Evolutionary conservation across 2,329 filamentous ascomycete species (phyloP).

Genomic region (Orbilia oligospora): DNA sequence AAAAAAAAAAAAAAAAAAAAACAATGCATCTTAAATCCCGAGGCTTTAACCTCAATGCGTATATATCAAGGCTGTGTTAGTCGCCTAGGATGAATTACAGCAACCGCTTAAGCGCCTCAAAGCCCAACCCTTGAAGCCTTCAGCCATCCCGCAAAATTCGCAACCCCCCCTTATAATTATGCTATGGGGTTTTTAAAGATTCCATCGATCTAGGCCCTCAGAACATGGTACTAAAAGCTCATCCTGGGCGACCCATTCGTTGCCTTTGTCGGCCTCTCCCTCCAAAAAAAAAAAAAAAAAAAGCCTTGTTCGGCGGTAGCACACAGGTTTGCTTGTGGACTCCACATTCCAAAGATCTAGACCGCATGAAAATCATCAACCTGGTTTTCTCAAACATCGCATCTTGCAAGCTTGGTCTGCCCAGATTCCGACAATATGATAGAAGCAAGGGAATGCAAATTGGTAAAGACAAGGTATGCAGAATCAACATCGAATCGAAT

Average conservation of each 20-base stretch:
- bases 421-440: slow-evolving; percentile 24
- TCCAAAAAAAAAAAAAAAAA: no score
- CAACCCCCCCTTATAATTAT: no score
- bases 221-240: slow-evolving; percentile 28
- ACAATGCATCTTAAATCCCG: no score
- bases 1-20: no score
- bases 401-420: slow-evolving; percentile 17
- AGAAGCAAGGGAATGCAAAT: slow-evolving; percentile 14
- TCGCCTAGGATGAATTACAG: slow-evolving; percentile 29
- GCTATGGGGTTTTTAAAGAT: background rate
- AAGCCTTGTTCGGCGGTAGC: no score
- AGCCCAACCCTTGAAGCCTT: slow-evolving; percentile 26
- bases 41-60: slow-evolving; percentile 8
- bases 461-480: slow-evolving; percentile 4
- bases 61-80: background rate
- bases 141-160: slow-evolving; percentile 14
- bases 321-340: slow-evolving; percentile 15
- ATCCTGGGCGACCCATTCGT: slow-evolving; percentile 19
- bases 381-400: slow-evolving; percentile 31
- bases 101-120: slow-evolving; percentile 61
- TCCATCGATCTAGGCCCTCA: slow-evolving; percentile 39
- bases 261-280: slow-evolving; percentile 11
- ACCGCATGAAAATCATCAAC: slow-evolving; percentile 42
- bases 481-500: background rate
- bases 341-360: slow-evolving; percentile 60